These are phyloP conservation scores for Candida pseudoviswanathii DNA, from an alignment of 1,139 yeast species.

Conservation along the genomic window DNA sequence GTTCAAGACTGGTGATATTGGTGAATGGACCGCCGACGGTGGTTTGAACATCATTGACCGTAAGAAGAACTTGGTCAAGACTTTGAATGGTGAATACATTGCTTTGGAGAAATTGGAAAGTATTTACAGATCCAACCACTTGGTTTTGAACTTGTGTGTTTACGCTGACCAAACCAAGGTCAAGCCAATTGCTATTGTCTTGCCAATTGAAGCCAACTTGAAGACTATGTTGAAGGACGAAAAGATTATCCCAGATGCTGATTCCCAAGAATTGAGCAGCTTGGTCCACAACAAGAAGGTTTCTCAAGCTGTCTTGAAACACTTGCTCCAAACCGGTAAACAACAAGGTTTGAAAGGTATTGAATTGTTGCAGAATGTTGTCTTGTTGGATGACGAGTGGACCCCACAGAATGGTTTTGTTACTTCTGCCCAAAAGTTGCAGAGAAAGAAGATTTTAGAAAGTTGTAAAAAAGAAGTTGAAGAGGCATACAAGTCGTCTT, in stretches of 20 bases:
- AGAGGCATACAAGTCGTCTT: slow-evolving; percentile 42
- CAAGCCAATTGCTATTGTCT: slow-evolving; percentile 89
- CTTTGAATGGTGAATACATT: slow-evolving; percentile 95
- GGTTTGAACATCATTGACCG: slow-evolving; percentile 86
- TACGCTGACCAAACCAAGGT: slow-evolving; percentile 87
- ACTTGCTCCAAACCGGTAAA: slow-evolving; percentile 74
- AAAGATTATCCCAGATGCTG: slow-evolving; percentile 50
- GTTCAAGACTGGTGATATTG: slow-evolving; percentile 98
- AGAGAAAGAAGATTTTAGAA: slow-evolving; percentile 85
- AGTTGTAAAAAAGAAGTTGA: slow-evolving; percentile 64
- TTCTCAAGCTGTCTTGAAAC: slow-evolving; percentile 53
- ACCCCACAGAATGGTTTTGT: slow-evolving; percentile 95
- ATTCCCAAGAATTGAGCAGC: slow-evolving; percentile 47
- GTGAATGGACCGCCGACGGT: slow-evolving; percentile 86
- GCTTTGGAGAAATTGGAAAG: slow-evolving; percentile 93
- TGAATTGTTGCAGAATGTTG: slow-evolving; percentile 80
- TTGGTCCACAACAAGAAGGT: slow-evolving; percentile 61
- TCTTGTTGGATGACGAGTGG: slow-evolving; percentile 90
- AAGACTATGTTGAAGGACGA: slow-evolving; percentile 57
- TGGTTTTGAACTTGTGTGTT: slow-evolving; percentile 82
- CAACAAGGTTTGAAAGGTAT: slow-evolving; percentile 82
- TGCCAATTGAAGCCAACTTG: slow-evolving; percentile 74
- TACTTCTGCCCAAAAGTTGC: slow-evolving; percentile 94
- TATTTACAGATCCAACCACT: slow-evolving; percentile 78
- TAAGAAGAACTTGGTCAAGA: slow-evolving; percentile 94